phyloP scores from a whole-genome alignment of 2,329 filamentous ascomycete genomes.

The Colletotrichum chlorophyti region DNA sequence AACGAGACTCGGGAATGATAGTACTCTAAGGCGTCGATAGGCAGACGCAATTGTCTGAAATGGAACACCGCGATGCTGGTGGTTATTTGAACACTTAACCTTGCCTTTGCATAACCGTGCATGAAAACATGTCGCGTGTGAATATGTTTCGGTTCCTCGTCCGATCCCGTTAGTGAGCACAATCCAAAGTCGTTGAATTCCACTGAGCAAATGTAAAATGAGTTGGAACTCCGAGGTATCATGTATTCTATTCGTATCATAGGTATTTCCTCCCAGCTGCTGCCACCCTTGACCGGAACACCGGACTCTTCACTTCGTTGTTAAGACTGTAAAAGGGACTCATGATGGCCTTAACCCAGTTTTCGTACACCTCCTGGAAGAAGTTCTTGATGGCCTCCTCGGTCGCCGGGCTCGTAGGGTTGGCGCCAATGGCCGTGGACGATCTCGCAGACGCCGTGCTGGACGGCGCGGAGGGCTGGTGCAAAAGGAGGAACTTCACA shows the following conservation, averaged over 20 bases:
- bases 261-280: constrained; percentile 94
- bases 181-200: no score
- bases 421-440: constrained; percentile 77
- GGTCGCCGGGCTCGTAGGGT: constrained; percentile 86
- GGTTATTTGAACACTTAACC: constrained; percentile 27
- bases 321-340: constrained; percentile 92
- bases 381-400: constrained; percentile 97
- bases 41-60: constrained; percentile 30
- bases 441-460: constrained; percentile 52
- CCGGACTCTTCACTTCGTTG: constrained; percentile 82
- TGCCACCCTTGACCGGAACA: constrained; percentile 82
- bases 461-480: constrained; percentile 70
- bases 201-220: no score
- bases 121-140: constrained; percentile 1
- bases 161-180: no score
- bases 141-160: no score
- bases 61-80: constrained; percentile 31
- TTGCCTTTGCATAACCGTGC: no score
- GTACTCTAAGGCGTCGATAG: constrained; percentile 31
- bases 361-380: constrained; percentile 94
- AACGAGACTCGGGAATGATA: constrained; percentile 30
- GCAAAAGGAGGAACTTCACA: constrained; percentile 91
- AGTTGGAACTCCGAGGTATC: no score
- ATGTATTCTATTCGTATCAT: no score
- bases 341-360: constrained; percentile 97